These are phyloP conservation scores for Pseudogymnoascus sp. DNA, from an alignment of 2,329 filamentous ascomycete species.

Conservation along the genomic window DNA sequence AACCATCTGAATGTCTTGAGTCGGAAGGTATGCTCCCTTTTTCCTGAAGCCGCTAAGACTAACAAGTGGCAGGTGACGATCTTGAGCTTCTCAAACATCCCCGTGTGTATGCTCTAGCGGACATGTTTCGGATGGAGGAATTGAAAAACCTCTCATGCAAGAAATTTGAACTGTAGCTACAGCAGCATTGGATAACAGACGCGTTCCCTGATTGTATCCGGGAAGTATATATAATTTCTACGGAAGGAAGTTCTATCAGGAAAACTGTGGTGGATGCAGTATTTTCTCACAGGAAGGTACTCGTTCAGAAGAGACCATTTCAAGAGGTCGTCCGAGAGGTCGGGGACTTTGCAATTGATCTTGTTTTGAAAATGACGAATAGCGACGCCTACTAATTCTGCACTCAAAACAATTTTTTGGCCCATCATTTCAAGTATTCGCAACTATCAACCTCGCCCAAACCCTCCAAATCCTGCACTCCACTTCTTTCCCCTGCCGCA, in stretches of 20 bases:
- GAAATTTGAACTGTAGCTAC: conserved; percentile 13
- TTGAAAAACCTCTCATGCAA: conserved; percentile 13
- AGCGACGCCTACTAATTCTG: background rate
- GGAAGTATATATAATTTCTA: conserved; percentile 14
- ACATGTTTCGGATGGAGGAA: conserved; percentile 15
- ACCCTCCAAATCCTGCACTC: too few relatives aligned
- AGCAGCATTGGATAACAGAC: conserved; percentile 16
- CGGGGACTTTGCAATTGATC: conserved; percentile 16
- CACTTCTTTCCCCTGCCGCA: too few relatives aligned
- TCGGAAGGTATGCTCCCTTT: conserved; percentile 13
- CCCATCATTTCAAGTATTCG: too few relatives aligned
- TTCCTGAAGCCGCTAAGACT: conserved; percentile 1
- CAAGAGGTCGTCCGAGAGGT: conserved; percentile 15
- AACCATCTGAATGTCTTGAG: conserved; percentile 11
- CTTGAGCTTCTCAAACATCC: conserved; percentile 15
- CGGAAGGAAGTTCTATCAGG: conserved; percentile 7
- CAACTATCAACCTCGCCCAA: too few relatives aligned
- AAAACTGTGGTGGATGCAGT: conserved; percentile 8
- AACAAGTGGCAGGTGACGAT: conserved; percentile 15
- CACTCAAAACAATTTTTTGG: too few relatives aligned
- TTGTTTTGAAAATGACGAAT: conserved; percentile 10
- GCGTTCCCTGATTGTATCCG: conserved; percentile 13
- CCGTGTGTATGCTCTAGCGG: conserved; percentile 15
- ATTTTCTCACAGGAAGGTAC: conserved; percentile 11
- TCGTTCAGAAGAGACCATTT: conserved; percentile 14